Evolutionary conservation across 2,329 filamentous ascomycete species (phyloP), one percentile per base, ranked within the genome.

Genomic region (Albifimbria verrucaria): DNA sequence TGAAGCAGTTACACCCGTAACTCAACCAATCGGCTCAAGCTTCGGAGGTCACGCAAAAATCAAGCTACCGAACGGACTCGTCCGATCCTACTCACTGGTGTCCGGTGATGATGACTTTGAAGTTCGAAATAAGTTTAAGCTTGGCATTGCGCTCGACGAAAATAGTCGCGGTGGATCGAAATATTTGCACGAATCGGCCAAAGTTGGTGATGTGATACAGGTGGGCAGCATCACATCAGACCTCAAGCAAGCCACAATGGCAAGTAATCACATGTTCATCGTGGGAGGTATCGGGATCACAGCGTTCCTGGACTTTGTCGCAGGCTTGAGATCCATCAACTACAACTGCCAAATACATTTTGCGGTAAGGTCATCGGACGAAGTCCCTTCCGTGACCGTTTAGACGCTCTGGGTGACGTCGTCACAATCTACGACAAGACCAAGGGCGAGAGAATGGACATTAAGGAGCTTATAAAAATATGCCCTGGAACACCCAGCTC

Each of bases 201-300:
- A 73, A 0, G 68, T 74, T 1, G 82, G 81, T 1, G 77, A 82
- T 53, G 58, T 72, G 3, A 57, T 88, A 7, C 72, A 76, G 9
- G 75, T 82, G 2, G 75, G 78, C 2, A 73, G 74, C 26, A 74
- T 85, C 25, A 81, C 77, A 0, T 63, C 68, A 0, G 79, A 75
- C 42, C 74, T 85, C 22, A 74, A 75, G 2, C 65, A 76, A 2
- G 71, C 70, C 0, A 62, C 54, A 2, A 68, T 74, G 1, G 80
- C 80, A 7, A 82, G 80, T 57, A 74, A 80, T 48, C 84, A 87
- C 57, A 72, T 88, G 39, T 82, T 87, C 59, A 78, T 89, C 25
- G 82, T 77, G 0, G 85, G 81, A 10, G 86, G 85, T 0, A 82
- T 88, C 25, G 86, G 85, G 1, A 79, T 88, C 55, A 88, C 86